Evolutionary conservation across 805 yeast species (phyloP).

Genomic region (Isabelozyma gotoi): DNA sequence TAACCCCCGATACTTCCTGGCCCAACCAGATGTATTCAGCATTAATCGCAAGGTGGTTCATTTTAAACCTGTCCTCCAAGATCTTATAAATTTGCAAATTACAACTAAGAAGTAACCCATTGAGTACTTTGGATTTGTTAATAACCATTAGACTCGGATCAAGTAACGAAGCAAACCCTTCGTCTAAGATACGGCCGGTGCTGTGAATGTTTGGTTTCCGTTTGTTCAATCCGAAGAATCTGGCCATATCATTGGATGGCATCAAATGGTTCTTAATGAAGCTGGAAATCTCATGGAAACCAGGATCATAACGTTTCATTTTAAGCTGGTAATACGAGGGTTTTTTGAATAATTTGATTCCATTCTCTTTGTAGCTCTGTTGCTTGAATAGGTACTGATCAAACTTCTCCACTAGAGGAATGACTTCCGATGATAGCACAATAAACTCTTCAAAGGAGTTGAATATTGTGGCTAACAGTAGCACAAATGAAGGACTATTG

Average conservation of each 20-base stretch:
- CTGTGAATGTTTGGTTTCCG: constrained; percentile 3
- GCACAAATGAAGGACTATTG: constrained; percentile 14
- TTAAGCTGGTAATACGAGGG: constrained; percentile 20
- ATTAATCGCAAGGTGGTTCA: constrained; percentile 7
- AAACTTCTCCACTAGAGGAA: constrained; percentile 20
- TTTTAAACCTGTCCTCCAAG: constrained; percentile 18
- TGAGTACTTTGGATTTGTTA: constrained; percentile 22
- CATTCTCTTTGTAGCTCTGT: constrained; percentile 18
- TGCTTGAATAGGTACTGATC: constrained; percentile 15
- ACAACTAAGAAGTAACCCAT: constrained; percentile 27
- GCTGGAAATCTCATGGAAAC: constrained; percentile 28
- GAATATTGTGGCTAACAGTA: constrained; percentile 26
- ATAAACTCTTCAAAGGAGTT: constrained; percentile 31
- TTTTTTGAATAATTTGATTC: constrained; percentile 26
- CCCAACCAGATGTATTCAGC: constrained; percentile 36
- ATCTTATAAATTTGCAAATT: constrained; percentile 22
- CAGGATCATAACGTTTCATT: constrained; percentile 20
- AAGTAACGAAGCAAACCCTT: constrained; percentile 19
- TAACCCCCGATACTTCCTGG: constrained; percentile 27
- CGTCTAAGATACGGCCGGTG: constrained; percentile 17
- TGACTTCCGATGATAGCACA: constrained; percentile 24
- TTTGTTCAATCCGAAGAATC: constrained; percentile 15
- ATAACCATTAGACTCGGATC: constrained; percentile 29
- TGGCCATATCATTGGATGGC: constrained; percentile 17
- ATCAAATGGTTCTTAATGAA: constrained; percentile 18